Evolutionary conservation across 768 basidiomycete genomes (phyloP).

Genomic region (Naematelia aurantialba): DNA sequence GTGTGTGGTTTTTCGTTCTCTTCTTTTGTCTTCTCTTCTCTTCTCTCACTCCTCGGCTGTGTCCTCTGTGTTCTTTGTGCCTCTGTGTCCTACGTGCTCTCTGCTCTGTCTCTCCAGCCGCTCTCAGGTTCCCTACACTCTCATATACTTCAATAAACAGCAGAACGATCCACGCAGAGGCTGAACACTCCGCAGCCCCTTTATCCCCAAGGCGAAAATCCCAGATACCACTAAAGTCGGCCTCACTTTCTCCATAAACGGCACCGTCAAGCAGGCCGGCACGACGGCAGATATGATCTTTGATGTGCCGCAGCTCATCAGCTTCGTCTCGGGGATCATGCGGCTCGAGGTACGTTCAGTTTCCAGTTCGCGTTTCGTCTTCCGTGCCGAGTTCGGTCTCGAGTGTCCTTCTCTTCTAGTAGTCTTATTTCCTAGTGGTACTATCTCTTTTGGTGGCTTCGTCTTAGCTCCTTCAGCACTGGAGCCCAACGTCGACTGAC

Average conservation of each 20-base stretch:
- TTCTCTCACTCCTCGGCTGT: neutral
- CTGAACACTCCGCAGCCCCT: conserved; percentile 57
- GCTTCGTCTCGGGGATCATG: conserved; percentile 94
- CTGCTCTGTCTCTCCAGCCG: too few species aligned
- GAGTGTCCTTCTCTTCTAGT: too few species aligned
- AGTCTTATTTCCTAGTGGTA: neutral
- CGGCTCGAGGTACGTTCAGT: conserved; percentile 68
- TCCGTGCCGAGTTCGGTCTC: neutral
- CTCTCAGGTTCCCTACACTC: too few species aligned
- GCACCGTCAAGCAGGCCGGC: conserved; percentile 74
- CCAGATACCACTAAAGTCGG: conserved; percentile 70
- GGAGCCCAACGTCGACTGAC: too few species aligned
- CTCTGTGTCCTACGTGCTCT: too few species aligned
- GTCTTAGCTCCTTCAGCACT: too few species aligned
- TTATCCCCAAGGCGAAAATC: conserved; percentile 71
- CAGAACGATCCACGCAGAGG: neutral
- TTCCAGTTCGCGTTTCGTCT: neutral
- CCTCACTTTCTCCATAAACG: conserved; percentile 81
- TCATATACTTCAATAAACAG: too few species aligned
- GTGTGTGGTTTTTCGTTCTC: conserved; percentile 51
- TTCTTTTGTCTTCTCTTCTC: neutral
- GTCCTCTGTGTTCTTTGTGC: neutral
- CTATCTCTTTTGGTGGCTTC: neutral
- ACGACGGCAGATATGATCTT: conserved; percentile 88
- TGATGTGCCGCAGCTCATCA: conserved; percentile 77